phyloP scores from a whole-genome alignment of 148 eudicot species.

The Silene latifolia region DNA sequence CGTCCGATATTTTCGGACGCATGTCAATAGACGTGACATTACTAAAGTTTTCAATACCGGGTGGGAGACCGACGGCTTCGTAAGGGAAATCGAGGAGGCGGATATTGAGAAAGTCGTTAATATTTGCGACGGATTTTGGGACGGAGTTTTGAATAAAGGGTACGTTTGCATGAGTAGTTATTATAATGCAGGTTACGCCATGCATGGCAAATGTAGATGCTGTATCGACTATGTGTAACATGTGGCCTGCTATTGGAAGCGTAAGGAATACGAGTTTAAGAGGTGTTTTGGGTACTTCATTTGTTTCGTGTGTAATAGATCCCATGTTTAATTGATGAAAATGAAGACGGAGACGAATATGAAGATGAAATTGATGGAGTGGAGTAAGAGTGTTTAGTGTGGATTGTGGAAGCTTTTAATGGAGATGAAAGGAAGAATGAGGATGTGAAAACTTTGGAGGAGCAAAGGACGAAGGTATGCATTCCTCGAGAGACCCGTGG shows the following conservation, averaged over 20 bases:
- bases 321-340: neutral
- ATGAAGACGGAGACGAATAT: too few relatives aligned
- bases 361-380: neutral
- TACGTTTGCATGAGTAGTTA: conserved; percentile 13
- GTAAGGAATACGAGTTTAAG: conserved; percentile 8
- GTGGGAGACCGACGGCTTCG: neutral
- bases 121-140: neutral
- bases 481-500: too few relatives aligned
- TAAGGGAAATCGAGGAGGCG: neutral
- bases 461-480: too few relatives aligned
- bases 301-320: neutral
- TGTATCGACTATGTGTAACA: conserved; percentile 20
- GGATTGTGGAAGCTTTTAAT: neutral
- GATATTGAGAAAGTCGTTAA: neutral
- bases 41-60: conserved; percentile 6
- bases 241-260: conserved; percentile 6
- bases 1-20: neutral
- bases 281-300: neutral
- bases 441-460: too few relatives aligned
- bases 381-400: too few relatives aligned
- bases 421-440: neutral
- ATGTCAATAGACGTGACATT: neutral
- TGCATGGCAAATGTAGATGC: conserved; percentile 11
- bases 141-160: neutral
- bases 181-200: conserved; percentile 2